phyloP scores from a whole-genome alignment of 2,329 filamentous ascomycete species.

The Alternaria brassicae region DNA sequence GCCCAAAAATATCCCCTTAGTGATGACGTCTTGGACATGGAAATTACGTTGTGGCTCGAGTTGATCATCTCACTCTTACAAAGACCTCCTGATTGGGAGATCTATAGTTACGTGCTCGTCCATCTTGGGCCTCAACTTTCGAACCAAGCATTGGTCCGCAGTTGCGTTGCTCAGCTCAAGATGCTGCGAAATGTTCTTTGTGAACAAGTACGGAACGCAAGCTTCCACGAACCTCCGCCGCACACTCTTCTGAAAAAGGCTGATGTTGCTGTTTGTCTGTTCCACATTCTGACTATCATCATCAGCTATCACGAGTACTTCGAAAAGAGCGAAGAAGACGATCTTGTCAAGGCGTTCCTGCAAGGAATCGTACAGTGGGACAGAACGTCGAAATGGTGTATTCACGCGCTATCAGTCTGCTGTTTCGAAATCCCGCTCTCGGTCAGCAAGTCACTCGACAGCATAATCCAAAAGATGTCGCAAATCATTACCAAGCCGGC shows the following conservation, averaged over 20 bases:
- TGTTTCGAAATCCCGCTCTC: slow-evolving; percentile 92
- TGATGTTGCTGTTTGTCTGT: slow-evolving; percentile 87
- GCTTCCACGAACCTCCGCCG: slow-evolving; percentile 80
- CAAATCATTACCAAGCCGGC: slow-evolving; percentile 94
- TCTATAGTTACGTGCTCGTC: slow-evolving; percentile 88
- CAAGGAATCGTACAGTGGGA: slow-evolving; percentile 85
- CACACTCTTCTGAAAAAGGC: slow-evolving; percentile 82
- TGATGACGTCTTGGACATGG: slow-evolving; percentile 58
- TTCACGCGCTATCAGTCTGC: slow-evolving; percentile 92
- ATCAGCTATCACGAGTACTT: slow-evolving; percentile 90
- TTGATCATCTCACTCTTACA: slow-evolving; percentile 76
- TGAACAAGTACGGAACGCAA: slow-evolving; percentile 79
- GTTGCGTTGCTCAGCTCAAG: slow-evolving; percentile 75
- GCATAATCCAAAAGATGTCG: slow-evolving; percentile 90
- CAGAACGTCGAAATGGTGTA: slow-evolving; percentile 87
- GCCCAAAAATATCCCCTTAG: slow-evolving; percentile 41
- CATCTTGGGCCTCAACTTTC: slow-evolving; percentile 86
- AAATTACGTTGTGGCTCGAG: slow-evolving; percentile 70
- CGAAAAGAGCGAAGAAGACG: slow-evolving; percentile 83
- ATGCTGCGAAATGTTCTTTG: slow-evolving; percentile 78
- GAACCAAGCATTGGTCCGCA: slow-evolving; percentile 85
- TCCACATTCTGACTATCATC: slow-evolving; percentile 84
- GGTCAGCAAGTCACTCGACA: slow-evolving; percentile 82
- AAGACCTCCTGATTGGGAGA: slow-evolving; percentile 82
- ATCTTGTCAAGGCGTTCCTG: slow-evolving; percentile 85